Conservation (phyloP, 371 early-diverging fungal species). For the Gilbertella persicaria region DNA sequence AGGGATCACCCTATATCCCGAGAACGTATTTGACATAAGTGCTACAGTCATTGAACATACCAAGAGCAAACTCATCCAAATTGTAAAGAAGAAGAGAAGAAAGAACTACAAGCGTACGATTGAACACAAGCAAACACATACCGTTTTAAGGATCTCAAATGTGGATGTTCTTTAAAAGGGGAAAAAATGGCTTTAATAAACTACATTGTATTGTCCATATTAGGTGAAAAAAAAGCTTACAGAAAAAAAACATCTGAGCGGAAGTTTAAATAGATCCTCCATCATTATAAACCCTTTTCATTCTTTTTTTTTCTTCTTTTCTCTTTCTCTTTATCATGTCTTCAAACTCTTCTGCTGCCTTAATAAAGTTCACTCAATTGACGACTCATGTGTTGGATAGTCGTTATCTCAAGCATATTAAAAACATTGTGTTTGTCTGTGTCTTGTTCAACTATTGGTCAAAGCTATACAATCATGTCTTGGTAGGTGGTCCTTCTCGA, state of each 20-base stretch:
- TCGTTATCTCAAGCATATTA: constrained; percentile 27
- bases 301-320: constrained; percentile 3
- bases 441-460: constrained; percentile 57
- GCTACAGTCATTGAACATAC: constrained; percentile 93
- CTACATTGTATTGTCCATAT: constrained; percentile 3
- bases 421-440: constrained; percentile 63
- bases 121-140: constrained; percentile 73
- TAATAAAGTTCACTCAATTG: constrained; percentile 11
- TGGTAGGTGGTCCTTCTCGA: constrained; percentile 59
- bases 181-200: not conserved
- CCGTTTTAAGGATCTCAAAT: constrained; percentile 76
- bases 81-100: constrained; percentile 88
- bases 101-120: constrained; percentile 81
- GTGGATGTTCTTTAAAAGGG: constrained; percentile 57
- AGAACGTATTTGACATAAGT: constrained; percentile 70
- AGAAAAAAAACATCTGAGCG: constrained; percentile 7
- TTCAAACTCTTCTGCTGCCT: constrained; percentile 1
- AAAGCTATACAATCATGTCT: constrained; percentile 51
- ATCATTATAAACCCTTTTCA: too few relatives aligned
- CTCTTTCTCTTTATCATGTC: constrained; percentile 1
- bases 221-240: constrained; percentile 5
- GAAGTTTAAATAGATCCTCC: not conserved
- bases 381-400: constrained; percentile 17
- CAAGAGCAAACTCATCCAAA: constrained; percentile 73
- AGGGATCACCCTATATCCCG: constrained; percentile 87